These are phyloP conservation scores for Beauveria sp. DNA, from an alignment of 2,329 filamentous ascomycete species.

Conservation along the genomic window DNA sequence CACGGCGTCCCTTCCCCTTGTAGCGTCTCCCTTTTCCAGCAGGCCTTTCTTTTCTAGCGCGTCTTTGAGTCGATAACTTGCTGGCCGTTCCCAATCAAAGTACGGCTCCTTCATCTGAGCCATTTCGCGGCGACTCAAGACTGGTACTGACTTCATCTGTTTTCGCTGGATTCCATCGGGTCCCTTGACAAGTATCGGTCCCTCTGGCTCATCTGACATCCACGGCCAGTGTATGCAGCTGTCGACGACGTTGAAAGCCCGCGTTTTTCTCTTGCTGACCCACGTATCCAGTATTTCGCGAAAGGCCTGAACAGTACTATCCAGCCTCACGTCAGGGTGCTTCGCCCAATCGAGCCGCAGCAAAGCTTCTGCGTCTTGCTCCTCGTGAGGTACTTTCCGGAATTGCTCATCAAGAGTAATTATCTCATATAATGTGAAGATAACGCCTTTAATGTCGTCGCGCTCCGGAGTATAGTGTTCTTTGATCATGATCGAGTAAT, in stretches of 20 bases:
- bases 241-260: background rate
- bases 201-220: conserved; percentile 12
- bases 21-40: no score
- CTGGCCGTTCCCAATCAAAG: conserved; percentile 2
- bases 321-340: conserved; percentile 25
- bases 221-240: conserved; percentile 14
- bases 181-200: background rate
- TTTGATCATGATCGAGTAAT: conserved; percentile 21
- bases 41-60: background rate
- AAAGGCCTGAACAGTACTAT: conserved; percentile 19
- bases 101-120: conserved; percentile 2
- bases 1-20: no score
- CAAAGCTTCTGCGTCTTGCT: conserved; percentile 18
- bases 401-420: conserved; percentile 25
- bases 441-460: conserved; percentile 27
- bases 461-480: conserved; percentile 16
- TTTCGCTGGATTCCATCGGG: background rate
- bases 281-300: conserved; percentile 14
- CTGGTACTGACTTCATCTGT: background rate
- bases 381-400: conserved; percentile 17
- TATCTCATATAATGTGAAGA: conserved; percentile 30
- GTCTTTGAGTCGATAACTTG: conserved; percentile 7
- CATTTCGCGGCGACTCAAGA: conserved; percentile 3
- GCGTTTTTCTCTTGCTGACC: conserved; percentile 17
- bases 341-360: conserved; percentile 21